Evolutionary conservation across 495 filamentous ascomycete genomes (phyloP).

Genomic region (Neurospora sp.): DNA sequence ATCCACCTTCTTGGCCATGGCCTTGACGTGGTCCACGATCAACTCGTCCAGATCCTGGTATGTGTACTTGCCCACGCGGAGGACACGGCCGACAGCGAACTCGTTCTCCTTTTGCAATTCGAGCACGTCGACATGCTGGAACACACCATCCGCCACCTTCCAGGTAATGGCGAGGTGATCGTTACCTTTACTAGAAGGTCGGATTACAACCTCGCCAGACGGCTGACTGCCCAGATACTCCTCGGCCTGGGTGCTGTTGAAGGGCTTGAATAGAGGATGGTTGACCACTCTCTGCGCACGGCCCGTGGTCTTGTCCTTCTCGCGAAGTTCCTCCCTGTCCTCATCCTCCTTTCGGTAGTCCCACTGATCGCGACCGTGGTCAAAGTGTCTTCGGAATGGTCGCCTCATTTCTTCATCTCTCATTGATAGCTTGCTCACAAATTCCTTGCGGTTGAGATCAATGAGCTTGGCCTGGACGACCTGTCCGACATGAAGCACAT

Average conservation of each 20-base stretch:
- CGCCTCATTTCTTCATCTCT: conserved; percentile 67
- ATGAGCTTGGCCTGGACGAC: conserved; percentile 80
- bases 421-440: conserved; percentile 72
- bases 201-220: conserved; percentile 85
- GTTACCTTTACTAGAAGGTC: conserved; percentile 83
- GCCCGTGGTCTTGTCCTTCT: conserved; percentile 70
- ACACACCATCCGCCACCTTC: conserved; percentile 93
- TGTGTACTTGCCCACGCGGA: conserved; percentile 77
- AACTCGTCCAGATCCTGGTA: conserved; percentile 96
- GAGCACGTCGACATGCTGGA: conserved; percentile 94
- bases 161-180: conserved; percentile 95
- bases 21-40: conserved; percentile 93
- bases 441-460: conserved; percentile 71
- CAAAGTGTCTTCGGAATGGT: conserved; percentile 53
- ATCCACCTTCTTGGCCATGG: conserved; percentile 95
- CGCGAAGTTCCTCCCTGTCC: conserved; percentile 65
- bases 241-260: conserved; percentile 87
- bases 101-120: conserved; percentile 95
- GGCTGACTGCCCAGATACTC: conserved; percentile 80
- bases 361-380: conserved; percentile 74
- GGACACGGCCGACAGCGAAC: conserved; percentile 75
- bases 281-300: conserved; percentile 91
- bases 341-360: conserved; percentile 68
- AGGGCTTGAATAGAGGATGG: conserved; percentile 87
- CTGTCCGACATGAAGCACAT: conserved; percentile 62